A percentile compares a stretch with the other conserved stretches of the same genome.
phyloP scores from a whole-genome alignment of 257 asterid genomes.

The Scutellaria galericulata region DNA sequence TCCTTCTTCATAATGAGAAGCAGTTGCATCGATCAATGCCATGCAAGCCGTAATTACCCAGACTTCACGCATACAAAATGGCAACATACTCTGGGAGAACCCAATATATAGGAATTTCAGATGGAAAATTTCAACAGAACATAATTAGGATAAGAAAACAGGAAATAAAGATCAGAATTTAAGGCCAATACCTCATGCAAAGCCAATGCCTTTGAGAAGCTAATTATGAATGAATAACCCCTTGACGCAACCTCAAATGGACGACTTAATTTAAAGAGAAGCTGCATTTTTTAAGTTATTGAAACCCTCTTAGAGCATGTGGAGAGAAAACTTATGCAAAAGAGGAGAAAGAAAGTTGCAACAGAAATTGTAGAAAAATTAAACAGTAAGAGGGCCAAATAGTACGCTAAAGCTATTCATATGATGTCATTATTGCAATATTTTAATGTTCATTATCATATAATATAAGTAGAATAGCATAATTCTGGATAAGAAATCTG shows the following conservation, averaged over 20 bases:
- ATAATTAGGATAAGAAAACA: slow-evolving; percentile 29
- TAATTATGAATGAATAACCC: slow-evolving; percentile 95
- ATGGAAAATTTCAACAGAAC: slow-evolving; percentile 26
- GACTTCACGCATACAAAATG: slow-evolving; percentile 97
- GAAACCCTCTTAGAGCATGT: slow-evolving; percentile 38
- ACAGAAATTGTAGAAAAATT: not conserved
- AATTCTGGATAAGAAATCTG: slow-evolving; percentile 23
- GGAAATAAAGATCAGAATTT: slow-evolving; percentile 31
- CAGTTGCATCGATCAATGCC: slow-evolving; percentile 73
- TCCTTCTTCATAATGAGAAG: slow-evolving; percentile 78
- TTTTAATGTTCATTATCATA: slow-evolving; percentile 28
- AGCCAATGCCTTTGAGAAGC: slow-evolving; percentile 90
- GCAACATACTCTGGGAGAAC: slow-evolving; percentile 67
- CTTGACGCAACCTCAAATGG: slow-evolving; percentile 97
- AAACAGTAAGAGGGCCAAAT: slow-evolving; percentile 1
- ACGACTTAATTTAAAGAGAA: slow-evolving; percentile 82
- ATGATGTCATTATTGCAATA: slow-evolving; percentile 4
- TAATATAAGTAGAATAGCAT: slow-evolving; percentile 21
- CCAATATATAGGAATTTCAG: slow-evolving; percentile 34
- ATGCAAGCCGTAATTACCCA: slow-evolving; percentile 96
- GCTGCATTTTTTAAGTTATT: slow-evolving; percentile 54
- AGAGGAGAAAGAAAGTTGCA: slow-evolving; percentile 24
- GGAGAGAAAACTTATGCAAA: slow-evolving; percentile 29
- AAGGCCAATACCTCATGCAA: slow-evolving; percentile 73
- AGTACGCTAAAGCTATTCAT: slow-evolving; percentile 19